These are phyloP conservation scores for Acer saccharum DNA, from an alignment of 345 rosid species.

Conservation along the genomic window DNA sequence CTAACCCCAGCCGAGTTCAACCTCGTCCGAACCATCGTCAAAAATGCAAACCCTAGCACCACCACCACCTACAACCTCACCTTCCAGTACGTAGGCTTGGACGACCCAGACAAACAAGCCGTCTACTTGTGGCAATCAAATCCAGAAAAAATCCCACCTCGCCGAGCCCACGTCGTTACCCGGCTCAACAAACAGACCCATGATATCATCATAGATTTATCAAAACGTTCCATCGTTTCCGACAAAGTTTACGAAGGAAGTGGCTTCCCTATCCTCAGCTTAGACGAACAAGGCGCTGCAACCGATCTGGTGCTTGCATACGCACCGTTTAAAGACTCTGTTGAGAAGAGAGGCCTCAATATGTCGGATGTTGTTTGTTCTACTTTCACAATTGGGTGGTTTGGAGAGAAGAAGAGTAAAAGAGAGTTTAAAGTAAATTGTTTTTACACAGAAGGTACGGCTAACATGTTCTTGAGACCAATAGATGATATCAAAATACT, in stretches of 20 bases:
- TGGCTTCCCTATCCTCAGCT: conserved; percentile 7
- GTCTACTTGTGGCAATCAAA: conserved; percentile 30
- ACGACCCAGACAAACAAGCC: conserved; percentile 35
- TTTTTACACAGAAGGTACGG: conserved; percentile 18
- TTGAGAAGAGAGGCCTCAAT: conserved; percentile 14
- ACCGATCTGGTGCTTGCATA: background rate
- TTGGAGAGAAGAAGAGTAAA: background rate
- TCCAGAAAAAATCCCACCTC: conserved; percentile 21
- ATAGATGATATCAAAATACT: conserved; percentile 29
- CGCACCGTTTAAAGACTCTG: conserved; percentile 12
- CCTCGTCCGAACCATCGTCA: conserved; percentile 25
- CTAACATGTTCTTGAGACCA: conserved; percentile 26
- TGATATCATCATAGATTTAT: conserved; percentile 29
- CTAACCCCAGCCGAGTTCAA: conserved; percentile 25
- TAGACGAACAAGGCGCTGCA: background rate
- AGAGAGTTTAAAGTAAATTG: conserved; percentile 25
- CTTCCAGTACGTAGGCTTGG: conserved; percentile 40
- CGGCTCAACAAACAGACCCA: conserved; percentile 34
- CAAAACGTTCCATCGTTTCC: conserved; percentile 16
- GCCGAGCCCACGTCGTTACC: conserved; percentile 33
- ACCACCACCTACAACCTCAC: conserved; percentile 10
- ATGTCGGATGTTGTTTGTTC: conserved; percentile 1
- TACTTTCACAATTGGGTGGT: conserved; percentile 18
- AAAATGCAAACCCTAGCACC: conserved; percentile 5
- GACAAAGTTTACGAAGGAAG: conserved; percentile 20